These are phyloP conservation scores for Polygonum aviculare DNA, from an alignment of 148 eudicot species.

Conservation along the genomic window DNA sequence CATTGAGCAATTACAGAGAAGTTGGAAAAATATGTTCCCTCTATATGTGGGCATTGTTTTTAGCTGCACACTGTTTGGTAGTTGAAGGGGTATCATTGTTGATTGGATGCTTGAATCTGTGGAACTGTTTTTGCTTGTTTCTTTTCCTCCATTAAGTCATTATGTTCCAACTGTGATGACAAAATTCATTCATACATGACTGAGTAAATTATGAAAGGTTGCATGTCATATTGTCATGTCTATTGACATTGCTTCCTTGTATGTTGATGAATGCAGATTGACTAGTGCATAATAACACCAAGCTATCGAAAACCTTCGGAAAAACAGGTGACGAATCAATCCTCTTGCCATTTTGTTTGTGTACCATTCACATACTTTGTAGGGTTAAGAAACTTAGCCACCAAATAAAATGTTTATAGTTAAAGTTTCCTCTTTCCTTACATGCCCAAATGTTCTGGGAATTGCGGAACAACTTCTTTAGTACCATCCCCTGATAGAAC, in stretches of 20 bases:
- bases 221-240: neutral
- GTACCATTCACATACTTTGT: neutral
- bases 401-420: neutral
- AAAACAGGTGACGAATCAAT: neutral
- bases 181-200: neutral
- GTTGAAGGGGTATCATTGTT: neutral
- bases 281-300: neutral
- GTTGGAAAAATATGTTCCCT: neutral
- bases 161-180: neutral
- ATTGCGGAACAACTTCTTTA: neutral
- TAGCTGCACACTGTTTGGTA: neutral
- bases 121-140: neutral
- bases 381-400: neutral
- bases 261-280: constrained; percentile 3
- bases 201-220: neutral
- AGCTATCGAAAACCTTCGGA: neutral
- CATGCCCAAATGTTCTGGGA: neutral
- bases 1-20: neutral
- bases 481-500: neutral
- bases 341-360: neutral
- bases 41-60: neutral
- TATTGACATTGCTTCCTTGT: neutral
- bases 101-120: neutral
- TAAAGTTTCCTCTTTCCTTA: neutral
- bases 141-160: neutral